Conservation (phyloP, 495 filamentous ascomycete species). For the Talaromyces nanjingensis region DNA sequence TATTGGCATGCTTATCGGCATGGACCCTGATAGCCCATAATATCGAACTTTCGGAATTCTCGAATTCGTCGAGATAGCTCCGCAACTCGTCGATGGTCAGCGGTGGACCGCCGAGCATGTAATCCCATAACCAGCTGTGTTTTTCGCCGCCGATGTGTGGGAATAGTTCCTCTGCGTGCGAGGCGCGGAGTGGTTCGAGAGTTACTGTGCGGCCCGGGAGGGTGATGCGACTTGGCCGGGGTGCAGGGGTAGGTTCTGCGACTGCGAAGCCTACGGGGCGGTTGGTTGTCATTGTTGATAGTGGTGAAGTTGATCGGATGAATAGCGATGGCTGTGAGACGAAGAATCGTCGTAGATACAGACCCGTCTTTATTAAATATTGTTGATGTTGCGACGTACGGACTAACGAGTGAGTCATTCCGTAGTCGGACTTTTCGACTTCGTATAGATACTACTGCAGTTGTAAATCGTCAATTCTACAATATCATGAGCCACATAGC, state of each 20-base stretch:
- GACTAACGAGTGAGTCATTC: background rate
- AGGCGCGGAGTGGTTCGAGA: constrained; percentile 26
- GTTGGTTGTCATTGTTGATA: background rate
- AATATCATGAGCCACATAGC: background rate
- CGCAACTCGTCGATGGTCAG: constrained; percentile 24
- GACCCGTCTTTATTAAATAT: background rate
- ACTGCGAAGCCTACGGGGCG: constrained; percentile 1
- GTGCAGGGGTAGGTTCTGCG: constrained; percentile 4
- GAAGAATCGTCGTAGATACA: background rate
- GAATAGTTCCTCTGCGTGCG: constrained; percentile 35
- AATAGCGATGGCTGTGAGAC: background rate
- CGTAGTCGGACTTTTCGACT: background rate
- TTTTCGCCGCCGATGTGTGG: constrained; percentile 26
- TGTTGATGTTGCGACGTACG: background rate
- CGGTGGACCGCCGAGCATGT: constrained; percentile 38
- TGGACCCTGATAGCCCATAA: constrained; percentile 37
- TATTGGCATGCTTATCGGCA: constrained; percentile 5
- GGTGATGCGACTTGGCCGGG: constrained; percentile 6
- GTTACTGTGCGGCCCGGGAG: constrained; percentile 30
- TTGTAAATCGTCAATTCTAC: background rate
- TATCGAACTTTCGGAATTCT: constrained; percentile 25
- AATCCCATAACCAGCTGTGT: constrained; percentile 37
- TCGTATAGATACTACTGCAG: background rate
- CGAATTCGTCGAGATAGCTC: constrained; percentile 18
- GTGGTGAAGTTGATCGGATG: background rate